phyloP scores from a whole-genome alignment of 306 rosid genomes.

The Lablab purpureus region DNA sequence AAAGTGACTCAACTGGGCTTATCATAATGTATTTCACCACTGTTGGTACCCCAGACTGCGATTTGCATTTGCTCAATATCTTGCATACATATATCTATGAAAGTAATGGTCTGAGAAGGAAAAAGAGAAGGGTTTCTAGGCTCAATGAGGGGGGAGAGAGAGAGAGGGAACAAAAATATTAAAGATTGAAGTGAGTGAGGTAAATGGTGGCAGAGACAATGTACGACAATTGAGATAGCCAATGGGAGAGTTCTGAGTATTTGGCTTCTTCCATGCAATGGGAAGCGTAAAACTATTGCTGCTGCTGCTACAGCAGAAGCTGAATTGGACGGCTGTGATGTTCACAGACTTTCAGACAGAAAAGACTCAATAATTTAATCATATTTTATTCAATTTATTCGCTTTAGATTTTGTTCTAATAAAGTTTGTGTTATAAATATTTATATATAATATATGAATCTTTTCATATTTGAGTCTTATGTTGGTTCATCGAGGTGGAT shows the following conservation, averaged over 20 bases:
- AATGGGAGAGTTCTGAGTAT: slow-evolving; percentile 66
- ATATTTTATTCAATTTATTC: slow-evolving; percentile 17
- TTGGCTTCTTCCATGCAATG: slow-evolving; percentile 64
- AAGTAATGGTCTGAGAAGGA: slow-evolving; percentile 41
- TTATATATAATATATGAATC: not conserved
- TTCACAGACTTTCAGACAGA: slow-evolving; percentile 56
- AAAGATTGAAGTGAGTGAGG: slow-evolving; percentile 48
- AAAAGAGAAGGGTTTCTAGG: slow-evolving; percentile 33
- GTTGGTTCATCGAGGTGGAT: slow-evolving; percentile 55
- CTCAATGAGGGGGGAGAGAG: slow-evolving; percentile 31
- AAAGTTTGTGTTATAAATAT: not conserved
- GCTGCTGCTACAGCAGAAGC: slow-evolving; percentile 46
- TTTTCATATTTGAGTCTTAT: slow-evolving; percentile 10
- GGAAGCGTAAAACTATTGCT: slow-evolving; percentile 50
- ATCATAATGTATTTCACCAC: slow-evolving; percentile 53
- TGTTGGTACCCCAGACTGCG: slow-evolving; percentile 52
- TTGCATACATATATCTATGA: slow-evolving; percentile 62
- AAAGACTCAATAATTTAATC: slow-evolving; percentile 43
- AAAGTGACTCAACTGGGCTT: slow-evolving; percentile 39
- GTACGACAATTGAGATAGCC: slow-evolving; percentile 59
- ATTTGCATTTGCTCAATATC: slow-evolving; percentile 61
- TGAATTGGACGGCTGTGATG: slow-evolving; percentile 75
- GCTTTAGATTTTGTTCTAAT: not conserved
- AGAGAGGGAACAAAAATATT: slow-evolving; percentile 38
- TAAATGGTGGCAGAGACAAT: slow-evolving; percentile 53